Evolutionary conservation across 2,329 filamentous ascomycete species (phyloP), one percentile per base, ranked within the genome.

Genomic region (Calonectria hawksworthii): DNA sequence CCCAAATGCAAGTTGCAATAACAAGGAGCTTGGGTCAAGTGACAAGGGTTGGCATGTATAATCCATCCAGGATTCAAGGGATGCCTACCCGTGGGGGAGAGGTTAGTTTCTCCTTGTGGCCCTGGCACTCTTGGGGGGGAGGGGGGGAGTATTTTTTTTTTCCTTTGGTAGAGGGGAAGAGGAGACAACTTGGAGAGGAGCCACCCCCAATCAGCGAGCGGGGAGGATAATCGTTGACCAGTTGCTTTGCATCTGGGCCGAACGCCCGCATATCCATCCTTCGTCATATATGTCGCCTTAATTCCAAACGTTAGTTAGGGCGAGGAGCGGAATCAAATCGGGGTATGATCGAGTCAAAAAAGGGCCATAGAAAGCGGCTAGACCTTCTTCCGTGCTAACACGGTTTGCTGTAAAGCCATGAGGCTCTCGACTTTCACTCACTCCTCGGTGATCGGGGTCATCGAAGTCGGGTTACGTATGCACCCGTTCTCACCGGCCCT

Each of bases 11-110:
- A 63, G 54, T 38, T 64, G 70, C 44, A 72, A 47, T 69, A 30
- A 64, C 47, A 41, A 66, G 56, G 70, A 38, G 70, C 61, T 70
- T 66, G 30, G 50, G 32, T 36, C 28, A 28, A 13, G n/a, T 16
- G 56, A 64, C 71, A 63, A 30, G 71, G 66, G 51, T 65, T 44
- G 59, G 71, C 54, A 68, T 56, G 65, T 67, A 73, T 36, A 68
- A 68, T 63, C 54, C 52, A 38, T 63, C 47, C 63, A 47, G 65
- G 70, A 73, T 68, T 61, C 54, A 50, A 65, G 51, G 47, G 69
- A 71, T 71, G 69, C 61, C 47, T 65, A 69, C 66, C 59, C 61
- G 71, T 38, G 68, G 70, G 63, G 54, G 41, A 65, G 47, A 51
- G 41, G 66, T 32, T 65, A 64, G 28, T 69, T 30, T 68, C 59